Conservation (phyloP, 495 filamentous ascomycete species). For the Pseudomonodictys pantanalensis region DNA sequence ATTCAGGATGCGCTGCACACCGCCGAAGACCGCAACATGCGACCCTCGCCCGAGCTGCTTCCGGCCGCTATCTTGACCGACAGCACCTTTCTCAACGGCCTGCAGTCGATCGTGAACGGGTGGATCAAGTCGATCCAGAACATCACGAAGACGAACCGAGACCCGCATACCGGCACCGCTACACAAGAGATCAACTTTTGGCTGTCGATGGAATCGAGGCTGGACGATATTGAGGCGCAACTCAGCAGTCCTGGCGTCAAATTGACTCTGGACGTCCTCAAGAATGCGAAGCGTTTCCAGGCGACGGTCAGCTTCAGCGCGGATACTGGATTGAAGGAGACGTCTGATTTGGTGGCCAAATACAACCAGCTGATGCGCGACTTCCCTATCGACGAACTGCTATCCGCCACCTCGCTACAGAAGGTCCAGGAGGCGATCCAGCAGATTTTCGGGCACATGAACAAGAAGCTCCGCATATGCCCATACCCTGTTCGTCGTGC, state of each 20-base stretch:
- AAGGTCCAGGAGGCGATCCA: constrained; percentile 88
- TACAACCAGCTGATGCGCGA: constrained; percentile 98
- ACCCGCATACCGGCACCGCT: constrained; percentile 82
- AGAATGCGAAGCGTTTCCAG: constrained; percentile 93
- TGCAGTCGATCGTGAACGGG: constrained; percentile 87
- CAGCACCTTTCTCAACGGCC: constrained; percentile 85
- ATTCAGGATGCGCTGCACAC: constrained; percentile 80
- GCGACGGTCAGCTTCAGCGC: constrained; percentile 93
- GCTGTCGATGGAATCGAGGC: constrained; percentile 87
- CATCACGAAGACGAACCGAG: constrained; percentile 91
- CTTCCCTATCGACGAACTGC: constrained; percentile 90
- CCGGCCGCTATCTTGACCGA: constrained; percentile 69
- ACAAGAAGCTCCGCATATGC: constrained; percentile 92
- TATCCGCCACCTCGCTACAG: constrained; percentile 82
- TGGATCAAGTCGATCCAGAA: constrained; percentile 98
- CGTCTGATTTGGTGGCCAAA: constrained; percentile 90
- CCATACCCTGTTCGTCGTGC: constrained; percentile 91
- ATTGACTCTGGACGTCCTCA: constrained; percentile 89
- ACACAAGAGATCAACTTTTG: constrained; percentile 98
- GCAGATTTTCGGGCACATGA: constrained; percentile 86
- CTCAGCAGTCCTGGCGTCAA: constrained; percentile 82
- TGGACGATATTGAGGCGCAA: constrained; percentile 87
- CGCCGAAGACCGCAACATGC: constrained; percentile 60
- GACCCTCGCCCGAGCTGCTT: constrained; percentile 72
- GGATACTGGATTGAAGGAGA: constrained; percentile 92